Base-by-base conservation (phyloP, 176 grass and related monocot genomes). In the Ampelocalamus luodianensis region DNA sequence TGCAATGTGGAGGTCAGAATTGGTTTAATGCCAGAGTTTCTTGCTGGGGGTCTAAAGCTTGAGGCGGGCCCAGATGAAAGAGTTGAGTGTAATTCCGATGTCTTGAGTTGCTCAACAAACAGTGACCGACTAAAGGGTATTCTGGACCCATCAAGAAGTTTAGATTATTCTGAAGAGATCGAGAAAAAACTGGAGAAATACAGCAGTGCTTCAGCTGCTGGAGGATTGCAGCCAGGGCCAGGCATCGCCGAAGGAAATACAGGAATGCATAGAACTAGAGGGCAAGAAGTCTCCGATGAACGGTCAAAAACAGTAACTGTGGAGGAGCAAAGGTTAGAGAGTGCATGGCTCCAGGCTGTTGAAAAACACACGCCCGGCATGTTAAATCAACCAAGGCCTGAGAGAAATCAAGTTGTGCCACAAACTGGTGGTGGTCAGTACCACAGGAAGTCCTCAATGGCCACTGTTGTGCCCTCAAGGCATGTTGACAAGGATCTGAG, bases 311-410 rank as follows among this genome's bases (percentile, higher is more conserved):
- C 13, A 64, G 26, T 26, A 74, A 43, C 75, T 76, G 78, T 71
- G 55, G 90, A 90, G 82, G 93, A 98, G 65, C 90, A 91, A 85
- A 98, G 93, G 75, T 88, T 98, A 72, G 96, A 98, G 84, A 91
- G 92, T 89, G 91, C 96, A 76, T 92, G 96, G 96, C 91, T 99
- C 63, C 96, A 94, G 86, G 60, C 81, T 86, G 90, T 75, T 74
- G 90, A 92, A 85, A 95, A 92, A 59, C 89, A 78, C 45, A 79
- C 51, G 18, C 72, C 88, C 10, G 55, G 88, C 67, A 77, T 87
- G 20, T 61, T 86, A 44, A 91, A 27, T 83, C 87, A 83, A 78
- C 38, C 18, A 18, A 96, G 84, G 73, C 88, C 90, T 56, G 96
- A 92, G 90, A 96, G 80, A 89, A 90, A 96, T 85, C 90, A 99